These are phyloP conservation scores for Scytalidium lignicola DNA, from an alignment of 2,329 filamentous ascomycete genomes.

Conservation along the genomic window DNA sequence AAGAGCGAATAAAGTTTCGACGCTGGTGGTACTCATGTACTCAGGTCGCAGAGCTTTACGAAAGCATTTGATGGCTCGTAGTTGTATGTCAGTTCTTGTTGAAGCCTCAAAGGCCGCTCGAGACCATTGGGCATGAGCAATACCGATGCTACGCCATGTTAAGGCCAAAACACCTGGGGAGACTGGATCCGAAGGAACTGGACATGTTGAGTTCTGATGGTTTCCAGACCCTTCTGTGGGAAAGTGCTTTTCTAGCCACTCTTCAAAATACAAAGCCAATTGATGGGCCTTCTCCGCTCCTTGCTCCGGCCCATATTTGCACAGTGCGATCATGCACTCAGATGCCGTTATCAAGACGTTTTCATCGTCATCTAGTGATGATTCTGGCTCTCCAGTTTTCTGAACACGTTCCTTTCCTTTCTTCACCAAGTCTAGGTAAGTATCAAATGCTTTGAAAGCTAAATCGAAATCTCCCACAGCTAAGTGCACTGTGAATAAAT, in stretches of 20 bases:
- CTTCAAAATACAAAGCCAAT: slow-evolving; percentile 66
- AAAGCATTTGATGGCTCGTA: slow-evolving; percentile 70
- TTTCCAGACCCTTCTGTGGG: slow-evolving; percentile 15
- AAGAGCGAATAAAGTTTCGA: slow-evolving; percentile 75
- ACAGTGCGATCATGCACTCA: slow-evolving; percentile 74
- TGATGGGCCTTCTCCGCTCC: slow-evolving; percentile 75
- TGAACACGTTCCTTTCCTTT: slow-evolving; percentile 79
- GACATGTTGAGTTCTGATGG: not conserved
- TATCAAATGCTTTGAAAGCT: slow-evolving; percentile 84
- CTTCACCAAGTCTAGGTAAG: slow-evolving; percentile 83
- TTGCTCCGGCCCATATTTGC: slow-evolving; percentile 69
- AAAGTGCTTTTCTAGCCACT: slow-evolving; percentile 62
- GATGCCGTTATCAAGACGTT: slow-evolving; percentile 72
- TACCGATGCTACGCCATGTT: slow-evolving; percentile 79
- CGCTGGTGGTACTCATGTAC: slow-evolving; percentile 59
- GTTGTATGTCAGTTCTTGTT: slow-evolving; percentile 66
- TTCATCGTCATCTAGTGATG: slow-evolving; percentile 72
- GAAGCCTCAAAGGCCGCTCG: slow-evolving; percentile 72
- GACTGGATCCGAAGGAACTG: slow-evolving; percentile 31
- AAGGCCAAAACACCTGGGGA: slow-evolving; percentile 58
- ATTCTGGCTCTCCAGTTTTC: slow-evolving; percentile 68
- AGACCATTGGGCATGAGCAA: slow-evolving; percentile 84
- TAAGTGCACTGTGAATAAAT: slow-evolving; percentile 83
- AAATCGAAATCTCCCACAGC: slow-evolving; percentile 87
- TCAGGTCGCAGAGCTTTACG: slow-evolving; percentile 67